Percentiles rank a stretch among this genome's conserved stretches.
Conservation (phyloP, 108 stramenopile genomes). For the Skeletonema tropicum region DNA sequence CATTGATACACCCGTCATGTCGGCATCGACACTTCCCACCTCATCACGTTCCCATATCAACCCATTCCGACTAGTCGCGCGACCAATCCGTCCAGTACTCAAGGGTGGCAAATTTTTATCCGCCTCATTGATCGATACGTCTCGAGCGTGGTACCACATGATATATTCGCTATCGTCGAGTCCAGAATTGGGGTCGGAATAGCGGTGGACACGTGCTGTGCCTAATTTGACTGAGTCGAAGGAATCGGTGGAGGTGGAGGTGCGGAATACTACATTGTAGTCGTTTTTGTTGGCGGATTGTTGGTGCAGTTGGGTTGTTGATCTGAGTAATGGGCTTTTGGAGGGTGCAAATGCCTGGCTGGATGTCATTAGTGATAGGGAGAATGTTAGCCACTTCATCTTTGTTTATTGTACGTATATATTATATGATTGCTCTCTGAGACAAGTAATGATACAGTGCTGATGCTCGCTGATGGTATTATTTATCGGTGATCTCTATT, state of each 20-base stretch:
- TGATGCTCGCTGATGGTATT: no score
- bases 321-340: not conserved
- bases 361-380: not conserved
- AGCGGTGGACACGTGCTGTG: slow-evolving; percentile 78
- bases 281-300: slow-evolving; percentile 13
- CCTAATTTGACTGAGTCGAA: slow-evolving; percentile 82
- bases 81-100: slow-evolving; percentile 80
- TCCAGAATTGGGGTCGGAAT: slow-evolving; percentile 47
- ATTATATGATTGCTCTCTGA: no score
- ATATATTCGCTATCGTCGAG: slow-evolving; percentile 67
- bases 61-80: slow-evolving; percentile 75
- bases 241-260: slow-evolving; percentile 51
- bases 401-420: not conserved
- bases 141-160: slow-evolving; percentile 89
- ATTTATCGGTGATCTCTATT: no score
- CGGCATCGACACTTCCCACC: slow-evolving; percentile 59
- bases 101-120: slow-evolving; percentile 66
- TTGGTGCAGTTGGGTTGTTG: not conserved
- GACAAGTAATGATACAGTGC: no score
- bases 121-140: slow-evolving; percentile 29
- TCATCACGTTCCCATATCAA: slow-evolving; percentile 71
- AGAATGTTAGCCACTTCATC: slow-evolving; percentile 2
- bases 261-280: slow-evolving; percentile 62
- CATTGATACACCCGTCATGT: slow-evolving; percentile 65
- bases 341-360: not conserved